Conservation (phyloP, 164 flowering plant genomes). For the Saururus chinensis region DNA sequence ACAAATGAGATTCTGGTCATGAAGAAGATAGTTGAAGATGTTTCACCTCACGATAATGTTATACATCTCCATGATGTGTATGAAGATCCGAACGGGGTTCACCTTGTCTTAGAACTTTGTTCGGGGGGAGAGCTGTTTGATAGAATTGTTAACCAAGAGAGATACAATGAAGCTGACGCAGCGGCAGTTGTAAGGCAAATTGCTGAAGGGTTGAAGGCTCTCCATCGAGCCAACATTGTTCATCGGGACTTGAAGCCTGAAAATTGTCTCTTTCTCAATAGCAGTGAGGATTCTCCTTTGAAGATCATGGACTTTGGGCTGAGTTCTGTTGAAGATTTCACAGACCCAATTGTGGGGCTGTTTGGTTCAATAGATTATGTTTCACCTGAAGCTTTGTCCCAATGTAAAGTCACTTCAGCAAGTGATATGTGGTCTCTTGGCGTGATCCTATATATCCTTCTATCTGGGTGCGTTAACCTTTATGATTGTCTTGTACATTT, state of each 20-base stretch:
- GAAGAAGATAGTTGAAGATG: slow-evolving; percentile 61
- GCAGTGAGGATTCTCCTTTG: slow-evolving; percentile 41
- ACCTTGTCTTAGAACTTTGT: slow-evolving; percentile 62
- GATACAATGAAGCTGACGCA: slow-evolving; percentile 47
- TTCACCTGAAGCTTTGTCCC: slow-evolving; percentile 66
- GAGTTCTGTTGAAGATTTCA: slow-evolving; percentile 66
- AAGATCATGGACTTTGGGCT: slow-evolving; percentile 84
- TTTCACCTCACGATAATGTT: slow-evolving; percentile 62
- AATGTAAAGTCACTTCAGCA: slow-evolving; percentile 34
- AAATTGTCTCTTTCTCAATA: slow-evolving; percentile 53
- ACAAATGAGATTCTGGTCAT: slow-evolving; percentile 65
- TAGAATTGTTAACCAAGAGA: slow-evolving; percentile 47
- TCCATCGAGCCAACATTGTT: slow-evolving; percentile 46
- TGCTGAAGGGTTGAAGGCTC: slow-evolving; percentile 40
- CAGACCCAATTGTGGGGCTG: slow-evolving; percentile 70
- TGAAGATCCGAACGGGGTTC: slow-evolving; percentile 52
- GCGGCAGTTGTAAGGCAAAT: slow-evolving; percentile 57
- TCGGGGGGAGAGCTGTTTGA: slow-evolving; percentile 80
- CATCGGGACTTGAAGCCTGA: slow-evolving; percentile 82
- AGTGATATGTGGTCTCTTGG: slow-evolving; percentile 80
- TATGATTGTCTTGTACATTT: no score
- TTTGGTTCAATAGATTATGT: slow-evolving; percentile 81
- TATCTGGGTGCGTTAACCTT: slow-evolving; percentile 57
- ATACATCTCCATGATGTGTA: slow-evolving; percentile 61
- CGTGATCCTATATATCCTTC: slow-evolving; percentile 60